phyloP scores from a whole-genome alignment of 129 eudicot genomes.

The Pittosporum tobira region DNA sequence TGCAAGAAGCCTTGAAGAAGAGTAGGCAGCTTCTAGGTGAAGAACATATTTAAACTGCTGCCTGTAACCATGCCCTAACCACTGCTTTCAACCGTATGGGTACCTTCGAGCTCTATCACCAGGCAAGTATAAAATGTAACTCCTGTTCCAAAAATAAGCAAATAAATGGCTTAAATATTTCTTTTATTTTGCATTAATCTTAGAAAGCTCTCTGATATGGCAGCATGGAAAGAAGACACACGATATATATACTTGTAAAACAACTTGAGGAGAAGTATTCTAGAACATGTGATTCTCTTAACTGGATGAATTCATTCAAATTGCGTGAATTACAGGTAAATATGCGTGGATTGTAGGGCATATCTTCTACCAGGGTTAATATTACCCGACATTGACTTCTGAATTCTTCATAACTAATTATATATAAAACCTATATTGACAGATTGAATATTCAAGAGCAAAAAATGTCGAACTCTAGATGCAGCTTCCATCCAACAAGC shows the following conservation, averaged over 20 bases:
- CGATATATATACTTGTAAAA: conserved; percentile 90
- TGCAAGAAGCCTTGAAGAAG: conserved; percentile 95
- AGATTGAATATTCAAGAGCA: too few relatives aligned
- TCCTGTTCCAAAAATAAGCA: not conserved
- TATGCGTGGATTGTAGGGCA: too few relatives aligned
- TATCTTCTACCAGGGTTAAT: too few relatives aligned
- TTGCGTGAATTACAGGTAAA: conserved; percentile 76
- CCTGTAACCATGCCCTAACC: conserved; percentile 93
- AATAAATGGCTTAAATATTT: not conserved
- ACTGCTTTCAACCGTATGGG: conserved; percentile 95
- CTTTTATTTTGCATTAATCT: conserved; percentile 1
- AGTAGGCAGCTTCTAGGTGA: conserved; percentile 85
- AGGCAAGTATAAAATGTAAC: conserved; percentile 36
- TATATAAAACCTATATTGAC: too few relatives aligned
- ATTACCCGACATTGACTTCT: too few relatives aligned
- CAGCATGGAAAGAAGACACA: conserved; percentile 99
- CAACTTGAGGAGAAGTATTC: conserved; percentile 98
- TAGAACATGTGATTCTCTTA: conserved; percentile 87
- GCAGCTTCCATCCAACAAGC: too few relatives aligned
- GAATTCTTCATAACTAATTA: too few relatives aligned
- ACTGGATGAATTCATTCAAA: conserved; percentile 98
- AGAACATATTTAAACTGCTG: conserved; percentile 98
- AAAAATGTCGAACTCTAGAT: too few relatives aligned
- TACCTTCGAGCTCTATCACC: conserved; percentile 88
- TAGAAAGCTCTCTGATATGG: conserved; percentile 1